Evolutionary conservation across 2,329 filamentous ascomycete genomes (phyloP).

Genomic region (Camptophora hylomeconis): DNA sequence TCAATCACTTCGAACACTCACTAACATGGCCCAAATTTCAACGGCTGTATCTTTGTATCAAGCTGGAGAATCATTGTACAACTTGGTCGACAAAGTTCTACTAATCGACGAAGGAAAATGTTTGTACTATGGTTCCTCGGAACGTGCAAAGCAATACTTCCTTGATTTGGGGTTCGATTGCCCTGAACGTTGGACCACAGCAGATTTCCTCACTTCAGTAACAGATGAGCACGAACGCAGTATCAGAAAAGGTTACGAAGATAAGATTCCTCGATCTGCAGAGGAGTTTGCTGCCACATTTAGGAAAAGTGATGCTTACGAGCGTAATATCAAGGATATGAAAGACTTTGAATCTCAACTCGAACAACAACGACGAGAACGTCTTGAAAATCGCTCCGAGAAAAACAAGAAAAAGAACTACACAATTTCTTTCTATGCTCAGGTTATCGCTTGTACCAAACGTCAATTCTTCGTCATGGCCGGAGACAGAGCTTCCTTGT

Average conservation of each 20-base stretch:
- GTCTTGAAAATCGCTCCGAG: constrained; percentile 25
- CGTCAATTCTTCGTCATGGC: constrained; percentile 39
- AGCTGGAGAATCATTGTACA: constrained; percentile 39
- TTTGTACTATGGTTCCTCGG: constrained; percentile 55
- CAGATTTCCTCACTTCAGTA: constrained; percentile 66
- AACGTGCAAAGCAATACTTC: constrained; percentile 56
- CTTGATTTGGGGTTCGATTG: constrained; percentile 57
- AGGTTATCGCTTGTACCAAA: constrained; percentile 43
- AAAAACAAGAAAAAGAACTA: constrained; percentile 38
- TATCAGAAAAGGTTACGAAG: constrained; percentile 42
- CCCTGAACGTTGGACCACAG: constrained; percentile 54
- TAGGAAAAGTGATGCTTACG: constrained; percentile 33
- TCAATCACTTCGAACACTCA: constrained; percentile 49
- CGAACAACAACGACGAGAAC: constrained; percentile 28
- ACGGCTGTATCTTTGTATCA: constrained; percentile 61
- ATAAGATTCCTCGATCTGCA: constrained; percentile 41
- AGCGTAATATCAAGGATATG: constrained; percentile 35
- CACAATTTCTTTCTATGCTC: constrained; percentile 37
- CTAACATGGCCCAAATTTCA: constrained; percentile 49
- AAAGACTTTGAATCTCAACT: constrained; percentile 40
- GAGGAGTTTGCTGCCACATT: constrained; percentile 43
- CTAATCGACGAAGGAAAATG: constrained; percentile 56
- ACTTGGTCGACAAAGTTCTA: constrained; percentile 55
- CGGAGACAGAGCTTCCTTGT: constrained; percentile 38
- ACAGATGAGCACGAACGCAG: constrained; percentile 48